A percentile compares a stretch with the other conserved stretches of the same genome.
phyloP scores from a whole-genome alignment of 805 yeast species.

The Schwanniomyces polymorphus region DNA sequence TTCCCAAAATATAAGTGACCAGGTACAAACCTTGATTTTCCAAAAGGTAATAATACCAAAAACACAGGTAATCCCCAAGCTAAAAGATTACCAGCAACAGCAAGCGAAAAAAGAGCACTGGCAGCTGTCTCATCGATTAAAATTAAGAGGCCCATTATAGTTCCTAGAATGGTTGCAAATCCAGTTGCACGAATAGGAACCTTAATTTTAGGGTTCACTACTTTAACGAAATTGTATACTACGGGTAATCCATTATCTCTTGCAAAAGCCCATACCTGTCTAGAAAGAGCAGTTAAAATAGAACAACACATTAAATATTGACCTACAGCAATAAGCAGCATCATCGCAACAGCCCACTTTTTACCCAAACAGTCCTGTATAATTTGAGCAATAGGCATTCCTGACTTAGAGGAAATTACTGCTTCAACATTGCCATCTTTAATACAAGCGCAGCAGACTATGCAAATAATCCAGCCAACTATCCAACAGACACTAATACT shows the following conservation, averaged over 20 bases:
- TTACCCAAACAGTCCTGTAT: constrained; percentile 62
- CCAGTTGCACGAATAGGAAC: constrained; percentile 68
- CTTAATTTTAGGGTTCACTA: constrained; percentile 53
- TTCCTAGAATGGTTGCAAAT: constrained; percentile 51
- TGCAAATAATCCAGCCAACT: constrained; percentile 57
- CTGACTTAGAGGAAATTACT: constrained; percentile 47
- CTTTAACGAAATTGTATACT: constrained; percentile 50
- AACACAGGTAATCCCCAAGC: constrained; percentile 65
- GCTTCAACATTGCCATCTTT: constrained; percentile 42
- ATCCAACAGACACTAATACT: constrained; percentile 58
- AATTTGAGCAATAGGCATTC: constrained; percentile 67
- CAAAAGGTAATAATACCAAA: constrained; percentile 51
- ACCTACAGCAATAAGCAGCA: constrained; percentile 57
- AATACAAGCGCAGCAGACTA: constrained; percentile 56
- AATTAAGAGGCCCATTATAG: constrained; percentile 56
- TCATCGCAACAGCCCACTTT: constrained; percentile 63
- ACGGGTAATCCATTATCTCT: constrained; percentile 77
- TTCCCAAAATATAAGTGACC: constrained; percentile 69
- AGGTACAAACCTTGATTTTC: constrained; percentile 52
- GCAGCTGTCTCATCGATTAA: constrained; percentile 63
- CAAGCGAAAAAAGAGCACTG: constrained; percentile 64
- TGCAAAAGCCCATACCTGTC: constrained; percentile 76
- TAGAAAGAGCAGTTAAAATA: constrained; percentile 59
- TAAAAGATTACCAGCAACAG: constrained; percentile 60
- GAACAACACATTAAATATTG: constrained; percentile 70